Evolutionary conservation across 2,329 filamentous ascomycete genomes (phyloP).

Genomic region (Pestalotiopsis sp.): DNA sequence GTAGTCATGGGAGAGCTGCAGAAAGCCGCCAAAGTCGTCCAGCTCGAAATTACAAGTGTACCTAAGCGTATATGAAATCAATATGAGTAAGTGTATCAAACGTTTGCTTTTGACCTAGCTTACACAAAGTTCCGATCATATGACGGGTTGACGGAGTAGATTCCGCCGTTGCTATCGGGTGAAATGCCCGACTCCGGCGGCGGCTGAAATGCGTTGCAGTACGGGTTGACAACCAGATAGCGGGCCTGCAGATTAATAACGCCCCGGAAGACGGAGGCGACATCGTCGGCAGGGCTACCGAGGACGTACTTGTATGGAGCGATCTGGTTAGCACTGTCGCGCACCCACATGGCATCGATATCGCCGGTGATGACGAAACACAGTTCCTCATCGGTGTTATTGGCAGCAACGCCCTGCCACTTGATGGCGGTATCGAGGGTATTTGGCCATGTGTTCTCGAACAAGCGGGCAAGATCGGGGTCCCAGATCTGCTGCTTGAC

Average conservation of each 20-base stretch:
- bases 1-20: conserved; percentile 74
- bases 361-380: conserved; percentile 70
- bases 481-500: conserved; percentile 74
- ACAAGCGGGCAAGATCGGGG: conserved; percentile 73
- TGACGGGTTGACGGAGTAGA: conserved; percentile 64
- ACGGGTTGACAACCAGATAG: conserved; percentile 71
- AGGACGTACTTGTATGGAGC: conserved; percentile 73
- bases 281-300: conserved; percentile 53
- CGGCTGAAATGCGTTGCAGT: conserved; percentile 95
- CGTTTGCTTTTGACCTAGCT: background rate
- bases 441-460: conserved; percentile 75
- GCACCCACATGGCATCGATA: conserved; percentile 91
- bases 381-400: conserved; percentile 64
- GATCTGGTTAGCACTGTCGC: conserved; percentile 83
- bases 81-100: background rate
- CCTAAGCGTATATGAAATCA: background rate
- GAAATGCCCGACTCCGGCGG: conserved; percentile 72
- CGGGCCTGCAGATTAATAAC: conserved; percentile 77
- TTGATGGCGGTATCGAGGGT: conserved; percentile 74
- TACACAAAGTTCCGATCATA: conserved; percentile 69
- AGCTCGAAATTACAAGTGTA: conserved; percentile 86
- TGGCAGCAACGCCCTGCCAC: conserved; percentile 65
- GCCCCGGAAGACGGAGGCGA: conserved; percentile 72
- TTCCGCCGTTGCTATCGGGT: conserved; percentile 59
- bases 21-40: conserved; percentile 77